phyloP scores from a whole-genome alignment of 345 rosid species.

The Crucihimalaya himalaica region DNA sequence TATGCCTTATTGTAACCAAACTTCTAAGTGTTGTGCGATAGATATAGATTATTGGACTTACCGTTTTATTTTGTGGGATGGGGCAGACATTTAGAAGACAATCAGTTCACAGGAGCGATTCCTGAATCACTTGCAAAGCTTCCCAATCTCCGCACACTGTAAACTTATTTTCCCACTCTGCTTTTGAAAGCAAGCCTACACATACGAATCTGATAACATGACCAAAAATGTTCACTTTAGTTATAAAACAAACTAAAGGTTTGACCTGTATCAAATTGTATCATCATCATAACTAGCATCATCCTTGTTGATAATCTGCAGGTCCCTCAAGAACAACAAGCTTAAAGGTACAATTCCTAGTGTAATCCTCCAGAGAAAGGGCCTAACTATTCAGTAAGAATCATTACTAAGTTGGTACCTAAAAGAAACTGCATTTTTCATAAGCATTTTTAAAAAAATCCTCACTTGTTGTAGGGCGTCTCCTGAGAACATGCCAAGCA shows the following conservation, averaged over 20 bases:
- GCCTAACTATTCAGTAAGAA: constrained; percentile 61
- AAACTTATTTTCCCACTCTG: constrained; percentile 34
- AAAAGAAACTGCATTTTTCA: background rate
- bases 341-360: constrained; percentile 62
- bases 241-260: constrained; percentile 6
- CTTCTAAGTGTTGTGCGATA: constrained; percentile 13
- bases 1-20: constrained; percentile 43
- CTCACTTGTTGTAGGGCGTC: constrained; percentile 52
- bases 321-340: constrained; percentile 69
- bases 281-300: constrained; percentile 27
- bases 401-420: background rate
- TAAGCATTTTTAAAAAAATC: background rate
- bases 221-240: background rate
- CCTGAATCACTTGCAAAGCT: constrained; percentile 68
- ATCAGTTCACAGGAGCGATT: constrained; percentile 62
- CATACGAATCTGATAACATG: constrained; percentile 17
- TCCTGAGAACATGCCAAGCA: constrained; percentile 45
- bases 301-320: constrained; percentile 40
- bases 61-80: constrained; percentile 11
- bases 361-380: constrained; percentile 43
- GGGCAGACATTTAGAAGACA: constrained; percentile 77
- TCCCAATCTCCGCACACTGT: constrained; percentile 55
- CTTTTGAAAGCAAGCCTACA: background rate
- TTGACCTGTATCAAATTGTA: constrained; percentile 12
- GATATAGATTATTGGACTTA: constrained; percentile 10